Evolutionary conservation across 352 stramenopile genomes (phyloP).

Genomic region (Saprolegnia parasitica): DNA sequence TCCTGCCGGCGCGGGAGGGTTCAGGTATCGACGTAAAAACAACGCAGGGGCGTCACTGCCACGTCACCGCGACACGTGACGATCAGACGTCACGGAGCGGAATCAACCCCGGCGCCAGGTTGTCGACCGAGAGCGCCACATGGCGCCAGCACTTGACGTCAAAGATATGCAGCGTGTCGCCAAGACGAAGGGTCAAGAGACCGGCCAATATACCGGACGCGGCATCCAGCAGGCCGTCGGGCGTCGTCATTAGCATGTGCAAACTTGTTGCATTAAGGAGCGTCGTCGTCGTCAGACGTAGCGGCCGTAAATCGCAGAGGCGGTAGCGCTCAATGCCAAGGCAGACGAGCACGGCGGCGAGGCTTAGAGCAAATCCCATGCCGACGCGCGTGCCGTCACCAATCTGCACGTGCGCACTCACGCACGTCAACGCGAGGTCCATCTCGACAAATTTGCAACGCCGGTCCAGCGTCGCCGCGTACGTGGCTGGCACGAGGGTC

Average conservation of each 20-base stretch:
- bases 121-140: neutral
- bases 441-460: conserved; percentile 1
- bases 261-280: neutral
- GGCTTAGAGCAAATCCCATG: conserved; percentile 1
- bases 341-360: conserved; percentile 4
- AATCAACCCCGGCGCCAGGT: too few species aligned
- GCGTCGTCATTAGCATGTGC: neutral
- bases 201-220: conserved; percentile 17
- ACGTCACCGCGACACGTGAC: too few species aligned
- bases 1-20: too few species aligned
- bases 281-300: neutral
- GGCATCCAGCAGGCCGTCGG: conserved; percentile 6
- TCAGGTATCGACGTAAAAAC: too few species aligned
- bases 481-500: neutral
- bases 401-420: conserved; percentile 13
- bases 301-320: neutral
- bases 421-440: neutral
- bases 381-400: neutral
- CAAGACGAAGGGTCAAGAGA: neutral
- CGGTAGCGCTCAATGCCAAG: conserved; percentile 17
- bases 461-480: neutral
- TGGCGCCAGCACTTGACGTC: conserved; percentile 24
- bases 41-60: too few species aligned
- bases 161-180: conserved; percentile 15
- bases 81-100: too few species aligned